Base-by-base conservation (phyloP, 768 basidiomycete genomes). In the Phylloporus sp. region DNA sequence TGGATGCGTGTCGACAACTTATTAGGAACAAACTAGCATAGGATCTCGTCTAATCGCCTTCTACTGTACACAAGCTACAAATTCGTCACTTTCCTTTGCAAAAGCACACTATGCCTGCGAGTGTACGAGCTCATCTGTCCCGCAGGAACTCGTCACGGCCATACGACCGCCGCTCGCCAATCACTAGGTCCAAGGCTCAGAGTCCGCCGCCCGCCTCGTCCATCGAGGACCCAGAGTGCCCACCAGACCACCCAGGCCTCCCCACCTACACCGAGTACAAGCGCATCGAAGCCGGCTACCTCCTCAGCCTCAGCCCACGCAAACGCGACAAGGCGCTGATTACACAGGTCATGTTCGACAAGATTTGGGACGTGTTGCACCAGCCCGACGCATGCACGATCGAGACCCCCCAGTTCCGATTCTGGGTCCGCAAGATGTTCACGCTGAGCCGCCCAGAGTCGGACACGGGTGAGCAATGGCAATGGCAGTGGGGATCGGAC, bases 371-470 rank as follows among this genome's bases (percentile, higher is more conserved):
- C 56, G 81, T 86, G 20, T 72, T 91, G 23, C 75, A 78, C 32
- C 69, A 78, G 49, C 80, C 81, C 6, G 73, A 76, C 1, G 66
- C 72, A 24, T 72, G 72, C 22, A 72, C 74, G 53, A 52, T 75
- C 47, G 69, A 67, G 38, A 83, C 80, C 2, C 78, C 87, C 1
- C 86, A 89, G 61, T 91, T 90, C 66, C 79, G 86, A 36, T 88
- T 84, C 68, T 91, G 88, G 88, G 88, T 82, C 12, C 82, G 87
- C 60, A 88, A 87, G 73, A 90, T 86, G 83, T 91, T 91, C 64
- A 72, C 68, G 39, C 59, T 85, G 7, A 74, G 75, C 57, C 70
- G 70, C 39, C 55, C 48, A 15, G 41, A 27, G 29, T 5, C 26
- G 10, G n/a, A 32, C 5, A 22, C 7, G 28, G 28, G 7, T 22